These are phyloP conservation scores for Gossypium rotundifolium DNA, from an alignment of 345 rosid species.

Conservation along the genomic window DNA sequence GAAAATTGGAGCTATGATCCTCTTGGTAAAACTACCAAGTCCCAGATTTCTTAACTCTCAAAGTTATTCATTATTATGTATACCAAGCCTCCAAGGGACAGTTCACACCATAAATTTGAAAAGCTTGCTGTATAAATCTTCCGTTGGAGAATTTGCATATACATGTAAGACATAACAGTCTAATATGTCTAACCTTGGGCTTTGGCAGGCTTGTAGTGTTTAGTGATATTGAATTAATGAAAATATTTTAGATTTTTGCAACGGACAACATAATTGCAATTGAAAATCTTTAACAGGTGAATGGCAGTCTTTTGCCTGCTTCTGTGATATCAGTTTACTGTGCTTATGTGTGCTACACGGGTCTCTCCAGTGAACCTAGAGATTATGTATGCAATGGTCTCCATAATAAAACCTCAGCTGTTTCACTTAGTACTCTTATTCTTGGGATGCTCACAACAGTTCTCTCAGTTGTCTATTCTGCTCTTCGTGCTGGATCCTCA, in stretches of 20 bases:
- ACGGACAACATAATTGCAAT: not conserved
- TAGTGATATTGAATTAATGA: not conserved
- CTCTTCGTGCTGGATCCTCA: slow-evolving; percentile 93
- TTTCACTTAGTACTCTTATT: slow-evolving; percentile 62
- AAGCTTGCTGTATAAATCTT: not conserved
- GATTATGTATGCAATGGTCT: slow-evolving; percentile 91
- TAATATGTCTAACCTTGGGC: not conserved
- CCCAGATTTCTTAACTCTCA: not conserved
- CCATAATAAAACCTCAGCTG: slow-evolving; percentile 64
- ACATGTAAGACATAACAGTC: not conserved
- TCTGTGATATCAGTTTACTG: slow-evolving; percentile 85
- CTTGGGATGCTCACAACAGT: slow-evolving; percentile 92
- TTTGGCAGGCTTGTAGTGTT: not conserved
- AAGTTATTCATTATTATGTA: not conserved
- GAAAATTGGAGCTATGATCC: not conserved
- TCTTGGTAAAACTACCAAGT: not conserved
- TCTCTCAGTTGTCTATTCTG: slow-evolving; percentile 84
- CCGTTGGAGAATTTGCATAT: not conserved
- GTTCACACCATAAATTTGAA: not conserved
- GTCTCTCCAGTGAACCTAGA: slow-evolving; percentile 95
- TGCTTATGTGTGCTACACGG: slow-evolving; percentile 93
- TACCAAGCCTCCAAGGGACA: not conserved
- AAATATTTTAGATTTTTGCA: not conserved
- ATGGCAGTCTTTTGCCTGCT: slow-evolving; percentile 97
- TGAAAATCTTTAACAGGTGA: slow-evolving; percentile 44